Evolutionary conservation across 768 basidiomycete genomes (phyloP).

Genomic region (Mycena alexandri): DNA sequence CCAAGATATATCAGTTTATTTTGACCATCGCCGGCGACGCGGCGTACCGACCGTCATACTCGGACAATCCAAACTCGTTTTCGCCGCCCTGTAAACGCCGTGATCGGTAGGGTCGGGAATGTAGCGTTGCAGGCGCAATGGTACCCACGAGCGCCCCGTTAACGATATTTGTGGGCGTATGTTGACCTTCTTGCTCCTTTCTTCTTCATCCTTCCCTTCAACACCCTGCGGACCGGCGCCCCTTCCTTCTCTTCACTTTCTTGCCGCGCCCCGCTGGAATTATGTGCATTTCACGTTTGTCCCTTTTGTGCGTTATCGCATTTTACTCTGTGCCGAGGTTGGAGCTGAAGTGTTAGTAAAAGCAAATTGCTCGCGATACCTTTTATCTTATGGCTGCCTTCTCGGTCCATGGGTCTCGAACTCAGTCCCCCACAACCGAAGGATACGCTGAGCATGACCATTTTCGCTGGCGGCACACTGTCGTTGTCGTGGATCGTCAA

Average conservation of each 20-base stretch:
- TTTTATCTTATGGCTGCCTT: constrained; percentile 12
- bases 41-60: no score
- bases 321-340: not conserved
- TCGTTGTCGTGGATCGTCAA: constrained; percentile 18
- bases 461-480: constrained; percentile 15
- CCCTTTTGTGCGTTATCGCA: constrained; percentile 7
- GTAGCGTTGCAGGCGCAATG: no score
- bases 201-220: not conserved
- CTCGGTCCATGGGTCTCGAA: constrained; percentile 2
- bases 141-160: no score
- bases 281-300: not conserved
- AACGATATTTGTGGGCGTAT: not conserved
- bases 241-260: not conserved
- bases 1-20: no score
- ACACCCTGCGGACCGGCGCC: constrained; percentile 7
- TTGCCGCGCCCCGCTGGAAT: constrained; percentile 12
- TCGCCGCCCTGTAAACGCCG: no score
- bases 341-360: not conserved
- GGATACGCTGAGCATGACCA: constrained; percentile 16
- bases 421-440: constrained; percentile 7
- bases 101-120: no score
- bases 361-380: not conserved
- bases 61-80: no score
- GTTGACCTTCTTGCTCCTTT: not conserved
- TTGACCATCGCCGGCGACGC: no score